phyloP scores from a whole-genome alignment of 768 basidiomycete genomes.

The Pholiota molesta region DNA sequence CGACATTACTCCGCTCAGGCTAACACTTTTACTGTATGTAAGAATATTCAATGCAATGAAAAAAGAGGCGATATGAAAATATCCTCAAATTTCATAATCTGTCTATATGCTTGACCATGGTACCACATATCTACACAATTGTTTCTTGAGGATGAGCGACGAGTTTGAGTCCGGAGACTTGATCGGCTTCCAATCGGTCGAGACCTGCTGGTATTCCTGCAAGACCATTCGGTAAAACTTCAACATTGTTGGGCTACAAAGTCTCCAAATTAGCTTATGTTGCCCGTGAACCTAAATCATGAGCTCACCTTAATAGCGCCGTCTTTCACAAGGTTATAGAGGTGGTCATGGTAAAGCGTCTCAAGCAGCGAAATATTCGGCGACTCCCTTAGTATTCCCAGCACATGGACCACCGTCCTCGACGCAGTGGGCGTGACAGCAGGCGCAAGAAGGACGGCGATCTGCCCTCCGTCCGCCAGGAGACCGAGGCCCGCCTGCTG shows the following conservation, averaged over 20 bases:
- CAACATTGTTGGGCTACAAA: constrained; percentile 45
- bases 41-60: too few relatives aligned
- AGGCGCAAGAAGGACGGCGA: constrained; percentile 35
- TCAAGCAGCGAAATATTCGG: constrained; percentile 18
- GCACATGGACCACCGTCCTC: constrained; percentile 11
- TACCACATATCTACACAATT: neutral
- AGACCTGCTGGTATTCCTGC: constrained; percentile 39
- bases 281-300: neutral
- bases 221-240: constrained; percentile 44
- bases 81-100: too few relatives aligned
- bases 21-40: too few relatives aligned
- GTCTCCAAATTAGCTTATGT: constrained; percentile 12
- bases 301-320: constrained; percentile 25
- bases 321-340: constrained; percentile 18
- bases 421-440: constrained; percentile 23
- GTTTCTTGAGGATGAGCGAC: constrained; percentile 47
- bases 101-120: too few relatives aligned
- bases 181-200: constrained; percentile 34
- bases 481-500: constrained; percentile 27
- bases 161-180: constrained; percentile 46
- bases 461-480: constrained; percentile 36
- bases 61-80: too few relatives aligned
- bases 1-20: too few relatives aligned
- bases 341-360: constrained; percentile 17
- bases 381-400: constrained; percentile 10